Percentiles rank a stretch among this genome's conserved stretches.
Evolutionary conservation across 805 yeast species (phyloP).

Genomic region (Blastobotrys americana): DNA sequence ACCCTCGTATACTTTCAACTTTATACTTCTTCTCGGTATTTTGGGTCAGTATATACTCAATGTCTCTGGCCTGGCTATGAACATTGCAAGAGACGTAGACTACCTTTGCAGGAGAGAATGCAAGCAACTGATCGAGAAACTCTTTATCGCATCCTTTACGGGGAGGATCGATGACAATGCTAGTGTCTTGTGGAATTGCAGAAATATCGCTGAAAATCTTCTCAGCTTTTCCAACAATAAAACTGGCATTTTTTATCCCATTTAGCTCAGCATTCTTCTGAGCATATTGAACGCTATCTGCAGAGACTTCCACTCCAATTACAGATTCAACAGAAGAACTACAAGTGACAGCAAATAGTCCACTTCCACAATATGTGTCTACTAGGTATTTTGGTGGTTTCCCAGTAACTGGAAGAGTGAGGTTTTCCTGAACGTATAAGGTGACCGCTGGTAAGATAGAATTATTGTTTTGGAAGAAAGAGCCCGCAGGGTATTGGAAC

Average conservation of each 20-base stretch:
- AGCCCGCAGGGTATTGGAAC: constrained; percentile 89
- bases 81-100: constrained; percentile 97
- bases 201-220: constrained; percentile 60
- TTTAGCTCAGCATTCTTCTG: constrained; percentile 65
- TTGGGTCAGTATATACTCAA: constrained; percentile 73
- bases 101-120: constrained; percentile 73
- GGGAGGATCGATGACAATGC: constrained; percentile 94
- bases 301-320: constrained; percentile 89
- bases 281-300: constrained; percentile 87
- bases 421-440: constrained; percentile 66
- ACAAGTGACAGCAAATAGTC: constrained; percentile 83
- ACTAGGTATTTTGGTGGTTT: constrained; percentile 58
- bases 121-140: constrained; percentile 78
- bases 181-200: constrained; percentile 67
- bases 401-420: constrained; percentile 39
- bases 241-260: constrained; percentile 67
- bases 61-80: constrained; percentile 93
- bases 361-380: constrained; percentile 96
- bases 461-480: constrained; percentile 93
- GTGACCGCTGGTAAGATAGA: constrained; percentile 82
- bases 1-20: constrained; percentile 82
- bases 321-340: constrained; percentile 74
- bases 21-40: constrained; percentile 43
- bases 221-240: constrained; percentile 90
- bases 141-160: constrained; percentile 93